Conservation (phyloP, 2,329 filamentous ascomycete species). For the Lecanicillium sp. region DNA sequence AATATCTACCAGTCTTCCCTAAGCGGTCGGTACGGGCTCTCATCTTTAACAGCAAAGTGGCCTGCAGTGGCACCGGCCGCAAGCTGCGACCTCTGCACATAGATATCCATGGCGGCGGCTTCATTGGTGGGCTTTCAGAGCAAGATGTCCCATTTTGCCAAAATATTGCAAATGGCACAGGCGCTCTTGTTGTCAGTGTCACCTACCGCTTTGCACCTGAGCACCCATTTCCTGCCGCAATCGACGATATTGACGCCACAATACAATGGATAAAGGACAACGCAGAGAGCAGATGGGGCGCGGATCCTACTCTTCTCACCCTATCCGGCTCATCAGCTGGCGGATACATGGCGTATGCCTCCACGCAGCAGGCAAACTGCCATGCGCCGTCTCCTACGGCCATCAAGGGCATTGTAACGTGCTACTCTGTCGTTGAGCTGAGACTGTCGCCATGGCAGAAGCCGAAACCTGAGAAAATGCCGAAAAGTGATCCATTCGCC, state of each 20-base stretch:
- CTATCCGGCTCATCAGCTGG: slow-evolving; percentile 39
- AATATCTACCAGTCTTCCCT: slow-evolving; percentile 26
- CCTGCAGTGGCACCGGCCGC: slow-evolving; percentile 15
- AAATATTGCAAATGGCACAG: slow-evolving; percentile 31
- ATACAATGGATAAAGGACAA: slow-evolving; percentile 35
- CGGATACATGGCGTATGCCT: slow-evolving; percentile 36
- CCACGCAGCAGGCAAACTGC: slow-evolving; percentile 21
- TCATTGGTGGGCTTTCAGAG: slow-evolving; percentile 38
- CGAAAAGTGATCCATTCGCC: slow-evolving; percentile 31
- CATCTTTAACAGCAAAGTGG: slow-evolving; percentile 26
- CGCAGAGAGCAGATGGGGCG: slow-evolving; percentile 28
- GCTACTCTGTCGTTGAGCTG: slow-evolving; percentile 36
- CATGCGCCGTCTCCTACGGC: slow-evolving; percentile 20
- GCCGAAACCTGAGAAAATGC: slow-evolving; percentile 26
- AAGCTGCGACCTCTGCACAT: slow-evolving; percentile 36
- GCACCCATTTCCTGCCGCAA: slow-evolving; percentile 40
- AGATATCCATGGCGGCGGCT: slow-evolving; percentile 38
- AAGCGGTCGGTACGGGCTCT: slow-evolving; percentile 26
- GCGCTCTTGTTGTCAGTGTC: slow-evolving; percentile 41
- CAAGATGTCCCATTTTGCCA: slow-evolving; percentile 29
- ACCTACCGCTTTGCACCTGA: slow-evolving; percentile 48
- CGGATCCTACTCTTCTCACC: slow-evolving; percentile 35
- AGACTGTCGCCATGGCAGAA: slow-evolving; percentile 35
- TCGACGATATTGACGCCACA: slow-evolving; percentile 42
- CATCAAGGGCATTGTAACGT: slow-evolving; percentile 34